A percentile compares a stretch with the other conserved stretches of the same genome.
phyloP scores from a whole-genome alignment of 352 stramenopile genomes.

The Pythium utonaiense region DNA sequence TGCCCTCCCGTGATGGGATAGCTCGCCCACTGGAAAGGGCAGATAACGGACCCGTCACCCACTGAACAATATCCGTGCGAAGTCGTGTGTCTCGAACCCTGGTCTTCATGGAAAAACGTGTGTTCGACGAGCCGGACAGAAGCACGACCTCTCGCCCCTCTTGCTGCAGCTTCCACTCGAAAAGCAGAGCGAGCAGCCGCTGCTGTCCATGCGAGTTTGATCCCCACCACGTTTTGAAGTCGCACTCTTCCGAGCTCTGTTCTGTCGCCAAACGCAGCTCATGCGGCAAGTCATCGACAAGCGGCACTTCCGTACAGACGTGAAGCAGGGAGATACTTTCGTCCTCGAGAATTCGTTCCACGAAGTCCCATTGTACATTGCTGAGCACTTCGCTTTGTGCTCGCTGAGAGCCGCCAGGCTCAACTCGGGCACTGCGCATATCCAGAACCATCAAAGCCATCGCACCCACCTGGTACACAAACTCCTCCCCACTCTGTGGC shows the following conservation, averaged over 20 bases:
- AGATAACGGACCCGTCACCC: conserved; percentile 38
- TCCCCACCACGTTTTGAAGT: conserved; percentile 40
- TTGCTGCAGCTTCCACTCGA: conserved; percentile 70
- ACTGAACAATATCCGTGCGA: conserved; percentile 38
- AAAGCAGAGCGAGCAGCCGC: conserved; percentile 46
- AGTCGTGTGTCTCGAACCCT: conserved; percentile 44
- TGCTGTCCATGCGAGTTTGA: conserved; percentile 31
- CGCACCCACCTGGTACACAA: conserved; percentile 33
- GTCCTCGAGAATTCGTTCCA: conserved; percentile 41
- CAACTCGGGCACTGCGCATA: conserved; percentile 45
- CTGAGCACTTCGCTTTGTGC: conserved; percentile 55
- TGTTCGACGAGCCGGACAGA: conserved; percentile 36
- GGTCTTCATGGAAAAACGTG: conserved; percentile 35
- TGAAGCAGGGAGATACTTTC: conserved; percentile 33
- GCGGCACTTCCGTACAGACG: conserved; percentile 47
- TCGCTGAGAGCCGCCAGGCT: conserved; percentile 53
- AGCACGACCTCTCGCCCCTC: conserved; percentile 41
- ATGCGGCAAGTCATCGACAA: conserved; percentile 35
- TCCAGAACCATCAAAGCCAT: conserved; percentile 65
- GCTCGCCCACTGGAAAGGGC: not conserved
- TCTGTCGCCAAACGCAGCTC: not conserved
- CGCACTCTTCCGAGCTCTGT: not conserved
- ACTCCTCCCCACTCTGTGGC: conserved; percentile 64
- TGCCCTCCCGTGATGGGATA: conserved; percentile 10
- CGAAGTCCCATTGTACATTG: conserved; percentile 55